A percentile compares a stretch with the other conserved stretches of the same genome.
Evolutionary conservation across 345 rosid species (phyloP).

Genomic region (Eucalyptus polybractea): DNA sequence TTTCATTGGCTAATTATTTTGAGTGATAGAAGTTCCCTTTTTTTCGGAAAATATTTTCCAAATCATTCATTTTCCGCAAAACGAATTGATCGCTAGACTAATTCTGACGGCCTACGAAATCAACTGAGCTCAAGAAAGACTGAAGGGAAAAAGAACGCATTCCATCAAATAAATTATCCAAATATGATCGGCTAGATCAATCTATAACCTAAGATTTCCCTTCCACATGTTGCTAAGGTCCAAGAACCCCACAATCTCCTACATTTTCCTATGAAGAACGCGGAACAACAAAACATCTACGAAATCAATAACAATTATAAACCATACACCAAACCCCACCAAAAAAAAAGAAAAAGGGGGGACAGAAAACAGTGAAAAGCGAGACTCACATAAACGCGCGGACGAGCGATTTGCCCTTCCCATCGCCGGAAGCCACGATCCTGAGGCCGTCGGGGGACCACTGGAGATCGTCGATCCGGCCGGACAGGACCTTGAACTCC

Average conservation of each 20-base stretch:
- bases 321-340: background rate
- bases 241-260: background rate
- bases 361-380: background rate
- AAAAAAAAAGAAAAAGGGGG: background rate
- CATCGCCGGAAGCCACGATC: slow-evolving; percentile 93
- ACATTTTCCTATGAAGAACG: background rate
- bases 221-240: background rate
- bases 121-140: background rate
- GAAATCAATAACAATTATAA: background rate
- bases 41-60: too few species aligned
- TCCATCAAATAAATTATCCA: background rate
- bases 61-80: too few species aligned
- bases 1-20: background rate
- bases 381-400: slow-evolving; percentile 87
- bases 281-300: background rate
- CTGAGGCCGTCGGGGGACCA: slow-evolving; percentile 96
- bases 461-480: slow-evolving; percentile 97
- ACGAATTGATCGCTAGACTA: background rate
- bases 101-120: background rate
- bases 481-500: slow-evolving; percentile 82
- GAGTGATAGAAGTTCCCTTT: background rate
- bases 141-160: background rate
- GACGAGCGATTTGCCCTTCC: slow-evolving; percentile 88
- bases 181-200: background rate
- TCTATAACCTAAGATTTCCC: background rate